Evolutionary conservation across 2,329 filamentous ascomycete species (phyloP), one percentile per base, ranked within the genome.

Genomic region (Cercospora sp.): DNA sequence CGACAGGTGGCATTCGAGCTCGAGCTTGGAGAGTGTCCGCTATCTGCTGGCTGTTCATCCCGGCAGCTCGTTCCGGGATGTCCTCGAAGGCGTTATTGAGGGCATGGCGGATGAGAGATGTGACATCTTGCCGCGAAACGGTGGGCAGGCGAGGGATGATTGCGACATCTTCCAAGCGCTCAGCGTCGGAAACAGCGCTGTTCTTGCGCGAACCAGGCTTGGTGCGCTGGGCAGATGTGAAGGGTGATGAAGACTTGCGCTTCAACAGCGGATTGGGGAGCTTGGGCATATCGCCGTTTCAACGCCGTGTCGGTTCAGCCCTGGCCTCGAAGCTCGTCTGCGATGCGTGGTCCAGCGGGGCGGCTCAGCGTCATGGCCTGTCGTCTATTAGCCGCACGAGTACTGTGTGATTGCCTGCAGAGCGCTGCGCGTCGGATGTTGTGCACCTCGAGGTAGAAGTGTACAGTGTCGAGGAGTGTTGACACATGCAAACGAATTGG

Each of bases 21-120:
- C 90, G 83, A 75, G 86, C 89, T 69, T 88, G 87, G 63, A 92
- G 81, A 16, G 91, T 80, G 73, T 90, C 86, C 2, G 89, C 83
- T 13, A 88, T 87, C 10, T 88, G 83, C 20, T 85, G 86, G 5
- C 87, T 89, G 72, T 83, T 86, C 84, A 93, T 87, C 23, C 90
- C 89, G 0, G 84, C 81, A 8, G 80, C 81, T 55, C 80, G 80
- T 20, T 84, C 82, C 2, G 90, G 90, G 10, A 92, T 81, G 1
- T 85, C 80, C 45, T 83, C 85, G 80, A 92, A 93, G 85, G 90
- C 91, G 73, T 80, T 82, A 20, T 76, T 79, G 42, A 85, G 85
- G 60, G 90, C 85, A 77, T 89, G 86, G 62, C 84, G 81, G 75
- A 92, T 87, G 23, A 82, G 71, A 31, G 69, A 72, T 7, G 74